These are phyloP conservation scores for Annulohypoxylon truncatum DNA, from an alignment of 2,329 filamentous ascomycete species.

Conservation along the genomic window DNA sequence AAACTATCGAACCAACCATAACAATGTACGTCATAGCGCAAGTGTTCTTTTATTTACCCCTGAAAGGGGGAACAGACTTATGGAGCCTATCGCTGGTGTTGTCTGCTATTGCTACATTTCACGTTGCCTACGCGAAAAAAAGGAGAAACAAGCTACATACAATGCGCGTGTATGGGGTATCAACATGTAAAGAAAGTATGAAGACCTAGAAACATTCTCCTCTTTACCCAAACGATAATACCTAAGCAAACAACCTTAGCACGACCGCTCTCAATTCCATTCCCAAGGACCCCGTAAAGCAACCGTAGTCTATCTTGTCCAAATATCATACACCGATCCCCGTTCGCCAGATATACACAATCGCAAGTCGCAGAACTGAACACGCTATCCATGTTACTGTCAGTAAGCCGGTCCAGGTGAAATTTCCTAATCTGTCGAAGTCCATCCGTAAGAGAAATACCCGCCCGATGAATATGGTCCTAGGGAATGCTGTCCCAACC, in stretches of 20 bases:
- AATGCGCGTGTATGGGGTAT: constrained; percentile 15
- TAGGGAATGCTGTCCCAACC: not conserved
- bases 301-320: constrained; percentile 13
- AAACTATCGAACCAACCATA: not conserved
- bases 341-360: constrained; percentile 16
- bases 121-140: not conserved
- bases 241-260: not conserved
- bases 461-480: not conserved
- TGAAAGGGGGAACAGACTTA: not conserved
- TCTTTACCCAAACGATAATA: constrained; percentile 3
- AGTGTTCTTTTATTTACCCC: not conserved
- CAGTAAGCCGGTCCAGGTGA: not conserved
- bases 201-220: constrained; percentile 5
- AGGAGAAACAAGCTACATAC: constrained; percentile 9
- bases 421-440: not conserved
- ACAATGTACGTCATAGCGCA: not conserved
- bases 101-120: constrained; percentile 16
- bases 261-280: not conserved
- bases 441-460: not conserved
- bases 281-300: not conserved
- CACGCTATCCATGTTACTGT: not conserved
- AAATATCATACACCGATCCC: constrained; percentile 19
- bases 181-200: constrained; percentile 1
- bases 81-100: not conserved
- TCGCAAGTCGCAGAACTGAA: constrained; percentile 1